Conservation (phyloP, 129 eudicot genomes). For the Rutidosis leptorrhynchoides region DNA sequence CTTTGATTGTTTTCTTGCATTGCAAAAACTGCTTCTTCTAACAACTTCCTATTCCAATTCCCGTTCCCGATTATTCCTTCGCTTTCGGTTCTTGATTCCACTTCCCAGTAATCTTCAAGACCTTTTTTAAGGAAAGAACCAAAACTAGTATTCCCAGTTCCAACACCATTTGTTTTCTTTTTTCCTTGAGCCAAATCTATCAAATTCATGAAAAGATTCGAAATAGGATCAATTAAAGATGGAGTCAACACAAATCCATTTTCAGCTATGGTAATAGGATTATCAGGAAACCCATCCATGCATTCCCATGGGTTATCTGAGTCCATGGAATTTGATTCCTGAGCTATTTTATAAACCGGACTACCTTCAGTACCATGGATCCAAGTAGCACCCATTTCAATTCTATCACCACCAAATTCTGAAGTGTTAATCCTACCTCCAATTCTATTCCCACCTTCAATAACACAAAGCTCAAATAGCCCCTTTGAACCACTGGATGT, state of each 20-base stretch:
- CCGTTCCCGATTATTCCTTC: conserved; percentile 12
- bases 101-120: conserved; percentile 47
- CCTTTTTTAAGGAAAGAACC: conserved; percentile 63
- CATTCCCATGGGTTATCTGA: conserved; percentile 86
- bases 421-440: conserved; percentile 83
- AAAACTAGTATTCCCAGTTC: conserved; percentile 38
- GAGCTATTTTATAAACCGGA: conserved; percentile 74
- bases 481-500: conserved; percentile 36
- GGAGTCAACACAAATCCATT: conserved; percentile 52
- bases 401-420: conserved; percentile 78
- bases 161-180: conserved; percentile 13
- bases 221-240: conserved; percentile 52
- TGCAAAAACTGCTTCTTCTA: conserved; percentile 68
- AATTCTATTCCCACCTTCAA: conserved; percentile 83
- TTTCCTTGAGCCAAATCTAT: conserved; percentile 69
- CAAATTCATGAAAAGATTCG: conserved; percentile 46
- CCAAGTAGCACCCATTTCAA: conserved; percentile 96
- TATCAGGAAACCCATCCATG: conserved; percentile 67
- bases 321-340: conserved; percentile 46
- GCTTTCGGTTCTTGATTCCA: conserved; percentile 23
- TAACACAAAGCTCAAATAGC: conserved; percentile 54
- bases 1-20: conserved; percentile 76
- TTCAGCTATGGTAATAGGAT: conserved; percentile 63
- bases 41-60: conserved; percentile 48
- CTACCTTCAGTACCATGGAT: conserved; percentile 89